Percentiles rank a stretch among this genome's conserved stretches.
These are phyloP conservation scores for Glonium stellatum DNA, from an alignment of 495 filamentous ascomycete species.

Conservation along the genomic window DNA sequence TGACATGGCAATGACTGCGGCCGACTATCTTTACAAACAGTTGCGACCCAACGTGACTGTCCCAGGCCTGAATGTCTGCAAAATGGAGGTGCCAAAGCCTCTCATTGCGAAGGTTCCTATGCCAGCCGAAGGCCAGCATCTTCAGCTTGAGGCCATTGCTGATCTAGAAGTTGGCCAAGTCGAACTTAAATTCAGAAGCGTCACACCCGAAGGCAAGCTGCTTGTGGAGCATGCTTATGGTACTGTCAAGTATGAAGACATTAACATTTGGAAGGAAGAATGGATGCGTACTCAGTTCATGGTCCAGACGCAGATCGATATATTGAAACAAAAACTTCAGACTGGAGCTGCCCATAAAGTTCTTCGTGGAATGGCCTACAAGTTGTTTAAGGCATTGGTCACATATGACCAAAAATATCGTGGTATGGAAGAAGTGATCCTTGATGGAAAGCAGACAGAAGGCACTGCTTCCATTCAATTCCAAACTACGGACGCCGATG, in stretches of 20 bases:
- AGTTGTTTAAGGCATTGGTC: constrained; percentile 42
- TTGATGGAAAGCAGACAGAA: constrained; percentile 40
- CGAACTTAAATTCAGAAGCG: constrained; percentile 36
- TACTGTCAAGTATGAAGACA: constrained; percentile 37
- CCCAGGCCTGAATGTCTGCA: constrained; percentile 37
- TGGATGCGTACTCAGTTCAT: constrained; percentile 40
- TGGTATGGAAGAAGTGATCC: constrained; percentile 41
- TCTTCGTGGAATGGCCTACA: constrained; percentile 43
- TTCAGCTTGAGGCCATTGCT: constrained; percentile 39
- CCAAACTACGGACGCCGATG: constrained; percentile 39
- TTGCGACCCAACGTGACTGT: constrained; percentile 35
- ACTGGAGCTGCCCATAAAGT: constrained; percentile 41
- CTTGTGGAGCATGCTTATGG: constrained; percentile 36
- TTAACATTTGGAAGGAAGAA: constrained; percentile 36
- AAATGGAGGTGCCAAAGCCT: constrained; percentile 39
- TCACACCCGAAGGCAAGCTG: constrained; percentile 36
- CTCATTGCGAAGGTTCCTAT: constrained; percentile 37
- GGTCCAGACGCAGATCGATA: constrained; percentile 40
- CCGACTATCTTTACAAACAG: constrained; percentile 42
- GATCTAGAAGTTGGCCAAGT: constrained; percentile 36
- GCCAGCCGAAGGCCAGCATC: constrained; percentile 35
- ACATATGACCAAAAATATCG: constrained; percentile 38
- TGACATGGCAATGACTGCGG: constrained; percentile 45
- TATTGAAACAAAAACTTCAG: constrained; percentile 36
- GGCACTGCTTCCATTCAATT: constrained; percentile 40